These are phyloP conservation scores for Cyberlindnera americana DNA, from an alignment of 805 yeast species.

Conservation along the genomic window DNA sequence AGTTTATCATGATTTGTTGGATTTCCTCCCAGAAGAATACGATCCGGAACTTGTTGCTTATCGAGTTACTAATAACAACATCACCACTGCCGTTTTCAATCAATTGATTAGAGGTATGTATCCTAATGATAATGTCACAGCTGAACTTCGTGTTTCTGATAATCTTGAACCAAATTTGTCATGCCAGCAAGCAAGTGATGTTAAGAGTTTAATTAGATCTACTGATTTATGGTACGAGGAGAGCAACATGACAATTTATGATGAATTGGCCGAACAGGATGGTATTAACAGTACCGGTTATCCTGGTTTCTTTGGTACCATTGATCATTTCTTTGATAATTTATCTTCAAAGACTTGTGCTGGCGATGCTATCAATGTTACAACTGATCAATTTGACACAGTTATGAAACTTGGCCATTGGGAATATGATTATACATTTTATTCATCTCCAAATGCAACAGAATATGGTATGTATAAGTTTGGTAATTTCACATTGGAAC, in stretches of 20 bases:
- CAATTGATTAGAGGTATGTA: constrained; percentile 36
- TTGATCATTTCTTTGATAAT: constrained; percentile 42
- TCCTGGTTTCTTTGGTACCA: constrained; percentile 29
- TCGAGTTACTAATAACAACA: constrained; percentile 37
- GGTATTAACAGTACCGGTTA: constrained; percentile 21
- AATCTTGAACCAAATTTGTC: constrained; percentile 35
- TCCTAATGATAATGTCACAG: constrained; percentile 30
- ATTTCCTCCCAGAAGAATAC: constrained; percentile 34
- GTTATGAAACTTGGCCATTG: constrained; percentile 42
- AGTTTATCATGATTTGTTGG: constrained; percentile 35
- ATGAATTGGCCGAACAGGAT: constrained; percentile 25
- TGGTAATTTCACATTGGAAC: constrained; percentile 38
- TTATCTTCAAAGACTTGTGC: constrained; percentile 38
- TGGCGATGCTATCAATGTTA: constrained; percentile 32
- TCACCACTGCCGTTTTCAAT: constrained; percentile 40
- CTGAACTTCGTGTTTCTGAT: constrained; percentile 34
- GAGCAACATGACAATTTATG: constrained; percentile 27
- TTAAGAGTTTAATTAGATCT: constrained; percentile 26
- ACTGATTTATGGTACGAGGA: constrained; percentile 36
- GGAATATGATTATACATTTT: constrained; percentile 40
- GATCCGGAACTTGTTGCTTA: constrained; percentile 29
- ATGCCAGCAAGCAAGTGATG: constrained; percentile 32
- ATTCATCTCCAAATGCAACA: constrained; percentile 33
- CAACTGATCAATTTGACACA: constrained; percentile 32
- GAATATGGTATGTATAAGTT: constrained; percentile 31